Base-by-base conservation (phyloP, 257 asterid species). In the Lantana camara region DNA sequence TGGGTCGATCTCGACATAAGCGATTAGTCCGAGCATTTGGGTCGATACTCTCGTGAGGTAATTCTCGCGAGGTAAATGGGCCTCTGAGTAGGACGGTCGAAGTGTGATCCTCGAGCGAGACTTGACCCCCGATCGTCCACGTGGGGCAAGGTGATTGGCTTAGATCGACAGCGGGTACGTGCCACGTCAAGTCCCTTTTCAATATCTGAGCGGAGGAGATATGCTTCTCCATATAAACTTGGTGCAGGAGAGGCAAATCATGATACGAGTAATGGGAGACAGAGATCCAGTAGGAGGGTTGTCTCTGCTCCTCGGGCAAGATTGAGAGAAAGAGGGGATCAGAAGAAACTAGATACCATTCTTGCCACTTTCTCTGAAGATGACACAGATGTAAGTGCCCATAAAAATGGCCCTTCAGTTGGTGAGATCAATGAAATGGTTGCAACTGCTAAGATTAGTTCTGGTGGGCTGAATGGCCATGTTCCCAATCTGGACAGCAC, bases 371-470 rank as follows among this genome's bases (percentile, higher is more conserved):
- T 69, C 57, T 51, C 69, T n/a, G 59, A 63, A 27, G 75, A 55
- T 50, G 79, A 80, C 17, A 75, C 37, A 30, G 83, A 71, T 32
- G 58, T 35, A 4, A 9, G 11, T 70, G 29, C 21, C 5, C 64
- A 75, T 40, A 74, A 67, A n/a, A 65, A 63, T 41, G 73, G 51
- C 30, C 83, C 87, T 10, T 70, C 85, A 0, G 87, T 79, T 0
- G 89, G 95, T 7, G 86, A 88, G 75, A 80, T 85, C 73, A 85
- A 85, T 27, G 95, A 83, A 79, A 88, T 83, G 67, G 77, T 83
- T 16, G 91, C 88, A 0, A 75, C 80, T 42, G 87, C 81, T 15
- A 85, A 74, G 72, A 49, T 82, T 63, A 35, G 11, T 9, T 74
- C 83, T 7, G 69, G 63, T 52, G 77, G 64, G 7, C 40, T 58